These are phyloP conservation scores for Mesembryanthemum crystallinum DNA, from an alignment of 148 eudicot species.

Conservation along the genomic window DNA sequence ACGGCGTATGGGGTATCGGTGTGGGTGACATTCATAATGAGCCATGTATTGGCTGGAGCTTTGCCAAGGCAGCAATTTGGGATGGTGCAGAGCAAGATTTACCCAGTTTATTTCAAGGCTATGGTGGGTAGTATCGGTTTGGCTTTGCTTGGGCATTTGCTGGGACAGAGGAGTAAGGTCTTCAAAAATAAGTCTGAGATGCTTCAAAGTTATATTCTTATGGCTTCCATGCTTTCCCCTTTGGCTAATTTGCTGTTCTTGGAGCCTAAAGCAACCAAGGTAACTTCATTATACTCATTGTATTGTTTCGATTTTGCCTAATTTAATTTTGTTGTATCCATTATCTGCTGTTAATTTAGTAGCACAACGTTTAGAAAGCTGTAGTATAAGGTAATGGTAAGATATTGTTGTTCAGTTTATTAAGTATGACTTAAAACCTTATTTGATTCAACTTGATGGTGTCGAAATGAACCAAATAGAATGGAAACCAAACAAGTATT, in stretches of 20 bases:
- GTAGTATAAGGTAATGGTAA: too few relatives aligned
- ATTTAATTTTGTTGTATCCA: too few relatives aligned
- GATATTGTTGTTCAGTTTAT: too few relatives aligned
- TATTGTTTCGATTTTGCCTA: too few relatives aligned
- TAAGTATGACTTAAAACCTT: too few relatives aligned
- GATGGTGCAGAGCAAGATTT: slow-evolving; percentile 78
- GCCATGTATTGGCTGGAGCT: slow-evolving; percentile 58
- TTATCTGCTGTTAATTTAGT: too few relatives aligned
- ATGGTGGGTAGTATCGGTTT: slow-evolving; percentile 56
- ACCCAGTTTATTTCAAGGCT: slow-evolving; percentile 73
- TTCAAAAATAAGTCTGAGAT: slow-evolving; percentile 23
- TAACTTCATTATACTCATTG: slow-evolving; percentile 11
- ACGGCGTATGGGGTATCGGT: slow-evolving; percentile 64
- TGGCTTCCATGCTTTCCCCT: slow-evolving; percentile 39
- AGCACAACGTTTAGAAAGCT: too few relatives aligned
- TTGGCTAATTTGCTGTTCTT: slow-evolving; percentile 55
- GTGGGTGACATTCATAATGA: slow-evolving; percentile 84
- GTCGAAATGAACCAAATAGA: too few relatives aligned
- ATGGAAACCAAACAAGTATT: too few relatives aligned
- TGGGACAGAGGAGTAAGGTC: slow-evolving; percentile 25
- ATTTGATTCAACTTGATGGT: too few relatives aligned
- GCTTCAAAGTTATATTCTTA: slow-evolving; percentile 48
- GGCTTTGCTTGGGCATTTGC: slow-evolving; percentile 57
- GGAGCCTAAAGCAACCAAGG: slow-evolving; percentile 90
- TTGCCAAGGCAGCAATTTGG: slow-evolving; percentile 72